Base-by-base conservation (phyloP, 306 rosid species). In the Betula pendula region DNA sequence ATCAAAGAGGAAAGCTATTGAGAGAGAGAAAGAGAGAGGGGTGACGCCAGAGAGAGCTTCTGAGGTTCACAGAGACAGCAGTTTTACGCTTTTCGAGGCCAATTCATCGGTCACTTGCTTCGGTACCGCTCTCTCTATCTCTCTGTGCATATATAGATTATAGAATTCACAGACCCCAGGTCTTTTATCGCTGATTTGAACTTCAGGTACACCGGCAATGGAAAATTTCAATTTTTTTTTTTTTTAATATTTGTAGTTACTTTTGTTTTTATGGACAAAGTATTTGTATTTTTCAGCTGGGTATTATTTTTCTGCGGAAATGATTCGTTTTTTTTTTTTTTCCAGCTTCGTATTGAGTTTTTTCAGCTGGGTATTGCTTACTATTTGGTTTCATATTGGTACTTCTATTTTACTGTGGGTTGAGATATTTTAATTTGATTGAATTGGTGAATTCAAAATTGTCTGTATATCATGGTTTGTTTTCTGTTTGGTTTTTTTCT, bases 51-150 rank as follows among this genome's bases (percentile, higher is more conserved):
- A 15, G 29, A 65, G 38, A 68, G 66, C 73, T 17, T 29, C 68
- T 58, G 5, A 43, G 74, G 35, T 52, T 53, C 25, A 25, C 16
- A 0, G 58, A 8, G 69, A 68, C 52, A 5, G 55, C 4, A 43
- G 31, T 43, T 58, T 84, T 81, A 62, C 81, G 22, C 71, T 73
- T 79, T 72, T 77, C 87, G 73, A 84, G 81, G 83, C 81, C 71
- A 69, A 9, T 78, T 72, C 48, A 38, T 58, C 50, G 65, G 71
- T 38, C 89, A 81, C 81, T 27, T 81, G 16, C 45, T 71, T 85
- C 83, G 97, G 97, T 92, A 88, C 25, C 22, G 3, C 71, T 73
- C 53, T 62, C 16, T 78, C 43, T 75, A 59, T 71, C 50, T 72
- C 45, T 31, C 38, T 50, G 25, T 33, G 31, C 31, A 51, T 2